Percentiles rank a stretch among this genome's conserved stretches.
Conservation (phyloP, 2,329 filamentous ascomycete species). For the Chalara sp. region DNA sequence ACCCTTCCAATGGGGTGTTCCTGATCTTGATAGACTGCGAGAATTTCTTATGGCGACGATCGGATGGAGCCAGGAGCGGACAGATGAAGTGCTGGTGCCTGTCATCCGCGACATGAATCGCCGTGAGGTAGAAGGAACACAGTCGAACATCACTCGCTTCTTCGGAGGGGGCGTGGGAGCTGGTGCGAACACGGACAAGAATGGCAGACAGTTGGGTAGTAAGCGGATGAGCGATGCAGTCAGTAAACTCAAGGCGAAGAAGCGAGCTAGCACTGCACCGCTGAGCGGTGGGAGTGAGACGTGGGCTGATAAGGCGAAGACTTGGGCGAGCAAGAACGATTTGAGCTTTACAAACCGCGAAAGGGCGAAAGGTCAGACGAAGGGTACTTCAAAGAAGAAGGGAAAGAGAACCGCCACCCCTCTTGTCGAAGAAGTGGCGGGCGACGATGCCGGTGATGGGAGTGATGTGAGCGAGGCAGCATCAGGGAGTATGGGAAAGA, state of each 20-base stretch:
- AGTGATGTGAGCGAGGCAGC: no score
- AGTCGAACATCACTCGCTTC: conserved; percentile 91
- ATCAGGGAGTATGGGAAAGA: no score
- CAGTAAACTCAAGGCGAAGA: conserved; percentile 53
- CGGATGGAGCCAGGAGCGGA: conserved; percentile 86
- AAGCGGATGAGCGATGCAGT: conserved; percentile 74
- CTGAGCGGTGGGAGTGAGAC: conserved; percentile 11
- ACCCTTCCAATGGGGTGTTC: conserved; percentile 90
- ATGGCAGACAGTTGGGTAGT: conserved; percentile 53
- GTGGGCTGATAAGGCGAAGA: conserved; percentile 24
- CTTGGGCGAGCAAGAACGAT: conserved; percentile 27
- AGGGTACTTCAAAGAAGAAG: conserved; percentile 9
- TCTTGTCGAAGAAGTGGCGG: no score
- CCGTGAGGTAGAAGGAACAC: conserved; percentile 81
- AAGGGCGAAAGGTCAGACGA: conserved; percentile 14
- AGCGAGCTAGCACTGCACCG: conserved; percentile 4
- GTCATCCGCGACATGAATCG: conserved; percentile 95
- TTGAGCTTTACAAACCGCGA: conserved; percentile 22
- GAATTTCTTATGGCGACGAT: conserved; percentile 85
- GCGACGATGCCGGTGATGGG: no score
- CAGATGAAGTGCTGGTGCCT: conserved; percentile 90
- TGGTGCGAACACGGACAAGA: conserved; percentile 57
- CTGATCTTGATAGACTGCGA: conserved; percentile 79
- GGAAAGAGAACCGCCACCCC: neutral
- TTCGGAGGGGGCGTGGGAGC: conserved; percentile 71